phyloP scores from a whole-genome alignment of 1,139 yeast species.

The Torulaspora pretoriensis region DNA sequence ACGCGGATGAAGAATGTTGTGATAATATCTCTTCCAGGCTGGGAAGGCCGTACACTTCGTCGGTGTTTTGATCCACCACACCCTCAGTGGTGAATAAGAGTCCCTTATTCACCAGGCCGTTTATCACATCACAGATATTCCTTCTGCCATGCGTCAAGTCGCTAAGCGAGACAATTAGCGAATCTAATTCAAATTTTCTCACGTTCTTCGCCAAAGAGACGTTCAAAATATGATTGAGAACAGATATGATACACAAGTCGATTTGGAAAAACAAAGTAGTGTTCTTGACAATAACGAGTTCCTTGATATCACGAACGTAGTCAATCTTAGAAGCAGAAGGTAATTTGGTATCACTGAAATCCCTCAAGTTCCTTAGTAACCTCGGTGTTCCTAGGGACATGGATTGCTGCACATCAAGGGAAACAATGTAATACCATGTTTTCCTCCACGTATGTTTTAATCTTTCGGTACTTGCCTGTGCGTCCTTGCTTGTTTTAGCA shows the following conservation, averaged over 20 bases:
- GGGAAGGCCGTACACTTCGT: constrained; percentile 37
- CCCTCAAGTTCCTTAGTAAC: constrained; percentile 31
- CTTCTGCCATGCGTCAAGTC: constrained; percentile 36
- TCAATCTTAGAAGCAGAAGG: constrained; percentile 37
- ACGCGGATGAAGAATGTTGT: constrained; percentile 22
- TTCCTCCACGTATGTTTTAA: constrained; percentile 44
- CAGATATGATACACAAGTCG: constrained; percentile 34
- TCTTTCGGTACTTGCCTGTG: constrained; percentile 32
- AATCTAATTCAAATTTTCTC: constrained; percentile 38
- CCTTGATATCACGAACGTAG: constrained; percentile 36
- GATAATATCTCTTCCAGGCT: constrained; percentile 37
- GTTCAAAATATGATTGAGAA: constrained; percentile 34
- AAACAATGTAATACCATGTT: constrained; percentile 44
- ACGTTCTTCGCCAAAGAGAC: constrained; percentile 39
- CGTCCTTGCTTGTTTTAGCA: constrained; percentile 25
- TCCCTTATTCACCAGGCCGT: constrained; percentile 29
- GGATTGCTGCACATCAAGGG: constrained; percentile 43
- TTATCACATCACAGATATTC: constrained; percentile 29
- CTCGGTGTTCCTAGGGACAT: constrained; percentile 45
- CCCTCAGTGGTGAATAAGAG: constrained; percentile 35
- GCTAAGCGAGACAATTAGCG: constrained; percentile 34
- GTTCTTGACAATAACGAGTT: constrained; percentile 35
- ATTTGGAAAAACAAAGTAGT: constrained; percentile 35
- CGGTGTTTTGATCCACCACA: constrained; percentile 27
- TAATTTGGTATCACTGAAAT: constrained; percentile 39